A percentile compares a stretch with the other conserved stretches of the same genome.
These are phyloP conservation scores for Anthostomella pinea DNA, from an alignment of 2,329 filamentous ascomycete species.

Conservation along the genomic window DNA sequence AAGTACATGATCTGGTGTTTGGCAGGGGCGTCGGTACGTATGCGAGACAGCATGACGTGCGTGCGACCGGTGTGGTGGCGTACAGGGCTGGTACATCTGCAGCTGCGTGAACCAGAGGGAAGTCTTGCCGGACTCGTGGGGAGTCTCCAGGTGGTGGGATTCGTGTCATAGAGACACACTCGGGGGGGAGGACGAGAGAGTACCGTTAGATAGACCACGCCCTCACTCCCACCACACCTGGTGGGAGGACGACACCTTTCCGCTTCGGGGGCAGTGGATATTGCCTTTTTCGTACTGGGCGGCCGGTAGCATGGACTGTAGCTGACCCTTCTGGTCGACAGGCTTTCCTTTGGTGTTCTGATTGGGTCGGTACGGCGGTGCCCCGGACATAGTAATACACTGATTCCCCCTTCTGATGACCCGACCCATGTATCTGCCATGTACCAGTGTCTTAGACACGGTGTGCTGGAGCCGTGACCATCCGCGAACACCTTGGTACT, in stretches of 20 bases:
- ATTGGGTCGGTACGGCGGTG: slow-evolving; percentile 23
- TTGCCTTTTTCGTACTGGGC: slow-evolving; percentile 34
- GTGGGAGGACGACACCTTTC: slow-evolving; percentile 31
- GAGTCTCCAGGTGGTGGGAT: slow-evolving; percentile 12
- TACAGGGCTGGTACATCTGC: slow-evolving; percentile 23
- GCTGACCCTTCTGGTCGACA: slow-evolving; percentile 13
- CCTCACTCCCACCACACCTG: slow-evolving; percentile 16
- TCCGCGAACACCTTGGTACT: slow-evolving; percentile 6
- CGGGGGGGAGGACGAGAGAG: slow-evolving; percentile 25
- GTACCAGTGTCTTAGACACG: slow-evolving; percentile 25
- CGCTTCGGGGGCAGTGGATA: slow-evolving; percentile 34
- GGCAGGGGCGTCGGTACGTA: slow-evolving; percentile 24
- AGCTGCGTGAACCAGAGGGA: slow-evolving; percentile 22
- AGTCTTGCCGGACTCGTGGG: slow-evolving; percentile 11
- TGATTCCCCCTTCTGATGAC: slow-evolving; percentile 21
- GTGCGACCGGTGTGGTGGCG: slow-evolving; percentile 27
- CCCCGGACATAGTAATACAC: slow-evolving; percentile 27
- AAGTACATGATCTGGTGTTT: slow-evolving; percentile 43
- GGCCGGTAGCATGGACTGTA: slow-evolving; percentile 18
- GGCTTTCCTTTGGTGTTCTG: slow-evolving; percentile 19
- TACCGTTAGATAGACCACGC: slow-evolving; percentile 28
- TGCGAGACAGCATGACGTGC: slow-evolving; percentile 26
- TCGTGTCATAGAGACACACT: slow-evolving; percentile 31
- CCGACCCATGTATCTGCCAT: slow-evolving; percentile 17
- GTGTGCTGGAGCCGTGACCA: slow-evolving; percentile 14